These are phyloP conservation scores for Lathyrus tuberosus DNA, from an alignment of 306 rosid genomes.

Conservation along the genomic window DNA sequence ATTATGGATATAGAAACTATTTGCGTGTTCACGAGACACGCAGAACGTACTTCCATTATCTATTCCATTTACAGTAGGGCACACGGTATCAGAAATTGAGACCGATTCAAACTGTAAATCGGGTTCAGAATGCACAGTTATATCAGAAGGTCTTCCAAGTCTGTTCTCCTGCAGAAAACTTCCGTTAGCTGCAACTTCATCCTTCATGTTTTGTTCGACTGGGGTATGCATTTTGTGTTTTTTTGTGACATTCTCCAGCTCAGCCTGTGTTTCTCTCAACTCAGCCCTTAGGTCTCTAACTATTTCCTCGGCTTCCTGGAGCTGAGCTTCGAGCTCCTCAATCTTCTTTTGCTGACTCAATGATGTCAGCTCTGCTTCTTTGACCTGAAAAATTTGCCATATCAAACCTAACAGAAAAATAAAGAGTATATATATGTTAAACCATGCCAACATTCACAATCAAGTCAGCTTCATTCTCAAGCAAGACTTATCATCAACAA, in stretches of 20 bases:
- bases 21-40: conserved; percentile 45
- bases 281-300: conserved; percentile 80
- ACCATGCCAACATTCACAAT: conserved; percentile 5
- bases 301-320: conserved; percentile 83
- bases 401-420: conserved; percentile 32
- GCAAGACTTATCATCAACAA: conserved; percentile 7
- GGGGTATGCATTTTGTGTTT: conserved; percentile 44
- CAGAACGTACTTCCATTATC: conserved; percentile 42
- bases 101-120: conserved; percentile 44
- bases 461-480: conserved; percentile 18
- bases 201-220: conserved; percentile 46
- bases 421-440: conserved; percentile 11
- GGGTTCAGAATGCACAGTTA: conserved; percentile 35
- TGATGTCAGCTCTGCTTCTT: conserved; percentile 61
- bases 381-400: conserved; percentile 52
- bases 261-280: conserved; percentile 66
- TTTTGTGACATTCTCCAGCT: conserved; percentile 59
- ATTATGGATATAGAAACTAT: conserved; percentile 52
- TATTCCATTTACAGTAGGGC: conserved; percentile 42
- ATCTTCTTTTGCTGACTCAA: conserved; percentile 64
- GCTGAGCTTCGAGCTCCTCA: conserved; percentile 91
- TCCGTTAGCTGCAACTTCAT: conserved; percentile 39
- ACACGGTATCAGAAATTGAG: conserved; percentile 29
- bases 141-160: conserved; percentile 22
- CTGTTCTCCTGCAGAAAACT: conserved; percentile 38